A percentile compares a stretch with the other conserved stretches of the same genome.
phyloP scores from a whole-genome alignment of 352 stramenopile genomes.

The Blastocystis sp. region DNA sequence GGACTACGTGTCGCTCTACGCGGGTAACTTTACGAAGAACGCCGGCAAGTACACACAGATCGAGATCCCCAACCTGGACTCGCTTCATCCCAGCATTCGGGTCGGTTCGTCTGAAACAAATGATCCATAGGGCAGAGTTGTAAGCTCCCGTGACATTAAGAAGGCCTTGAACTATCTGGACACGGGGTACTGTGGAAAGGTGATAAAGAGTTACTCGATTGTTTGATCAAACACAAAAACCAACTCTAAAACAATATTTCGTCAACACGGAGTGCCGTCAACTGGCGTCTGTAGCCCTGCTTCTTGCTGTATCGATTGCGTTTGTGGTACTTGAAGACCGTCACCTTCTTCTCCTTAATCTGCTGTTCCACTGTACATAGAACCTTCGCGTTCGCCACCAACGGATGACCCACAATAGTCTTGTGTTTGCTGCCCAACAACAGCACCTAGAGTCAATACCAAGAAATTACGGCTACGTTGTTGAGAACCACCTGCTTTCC shows the following conservation, averaged over 20 bases:
- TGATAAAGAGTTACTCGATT: conserved; percentile 20
- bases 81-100: conserved; percentile 19
- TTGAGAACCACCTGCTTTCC: conserved; percentile 38
- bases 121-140: conserved; percentile 3
- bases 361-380: conserved; percentile 54
- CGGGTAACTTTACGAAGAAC: conserved; percentile 3
- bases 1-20: conserved; percentile 40
- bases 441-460: conserved; percentile 10
- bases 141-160: neutral
- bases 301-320: conserved; percentile 51
- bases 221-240: conserved; percentile 3
- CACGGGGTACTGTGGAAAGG: conserved; percentile 40
- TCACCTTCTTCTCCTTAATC: conserved; percentile 54
- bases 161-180: conserved; percentile 49
- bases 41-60: conserved; percentile 9
- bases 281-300: conserved; percentile 25
- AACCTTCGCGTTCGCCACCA: conserved; percentile 44
- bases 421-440: conserved; percentile 54
- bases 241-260: conserved; percentile 41
- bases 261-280: conserved; percentile 44
- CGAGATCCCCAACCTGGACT: conserved; percentile 25
- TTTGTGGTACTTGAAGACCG: conserved; percentile 48
- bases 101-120: neutral
- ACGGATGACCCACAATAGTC: conserved; percentile 42
- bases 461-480: neutral